These are phyloP conservation scores for Claviceps africana DNA, from an alignment of 2,329 filamentous ascomycete species.

Conservation along the genomic window DNA sequence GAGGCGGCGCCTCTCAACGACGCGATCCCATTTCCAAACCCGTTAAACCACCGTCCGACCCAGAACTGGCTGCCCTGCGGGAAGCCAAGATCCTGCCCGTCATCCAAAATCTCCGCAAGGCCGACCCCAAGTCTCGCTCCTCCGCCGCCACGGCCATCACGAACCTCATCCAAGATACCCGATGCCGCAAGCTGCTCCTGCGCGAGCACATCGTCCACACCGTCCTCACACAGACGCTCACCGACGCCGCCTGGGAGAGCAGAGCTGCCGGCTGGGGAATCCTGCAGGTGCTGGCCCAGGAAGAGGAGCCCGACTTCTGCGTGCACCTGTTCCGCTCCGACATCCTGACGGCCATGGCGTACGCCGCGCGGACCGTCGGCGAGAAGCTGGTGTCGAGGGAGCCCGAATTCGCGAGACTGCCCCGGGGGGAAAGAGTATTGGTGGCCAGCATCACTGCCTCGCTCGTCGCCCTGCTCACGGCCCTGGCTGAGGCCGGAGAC, in stretches of 20 bases:
- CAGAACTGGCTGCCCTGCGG: constrained; percentile 47
- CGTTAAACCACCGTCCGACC: constrained; percentile 47
- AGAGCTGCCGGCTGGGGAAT: constrained; percentile 55
- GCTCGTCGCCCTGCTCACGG: constrained; percentile 36
- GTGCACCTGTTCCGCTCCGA: constrained; percentile 50
- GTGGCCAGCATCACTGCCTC: constrained; percentile 41
- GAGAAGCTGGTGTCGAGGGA: constrained; percentile 29
- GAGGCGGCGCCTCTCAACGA: constrained; percentile 33
- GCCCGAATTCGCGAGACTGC: constrained; percentile 29
- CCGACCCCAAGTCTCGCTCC: constrained; percentile 44
- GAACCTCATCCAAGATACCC: constrained; percentile 47
- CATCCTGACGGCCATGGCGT: constrained; percentile 44
- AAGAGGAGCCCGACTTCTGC: constrained; percentile 54
- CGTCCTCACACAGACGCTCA: constrained; percentile 49
- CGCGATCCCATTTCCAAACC: constrained; percentile 42
- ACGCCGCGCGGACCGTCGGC: constrained; percentile 35
- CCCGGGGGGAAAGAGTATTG: constrained; percentile 38
- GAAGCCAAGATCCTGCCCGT: constrained; percentile 51
- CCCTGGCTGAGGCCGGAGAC: constrained; percentile 44
- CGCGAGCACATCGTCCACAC: constrained; percentile 52
- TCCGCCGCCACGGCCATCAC: constrained; percentile 45
- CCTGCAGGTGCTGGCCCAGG: constrained; percentile 43
- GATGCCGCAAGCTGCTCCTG: constrained; percentile 50
- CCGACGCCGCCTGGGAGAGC: constrained; percentile 48
- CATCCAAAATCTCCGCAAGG: constrained; percentile 43